Base-by-base conservation (phyloP, 2,329 filamentous ascomycete species). In the Colletotrichum liriopes region DNA sequence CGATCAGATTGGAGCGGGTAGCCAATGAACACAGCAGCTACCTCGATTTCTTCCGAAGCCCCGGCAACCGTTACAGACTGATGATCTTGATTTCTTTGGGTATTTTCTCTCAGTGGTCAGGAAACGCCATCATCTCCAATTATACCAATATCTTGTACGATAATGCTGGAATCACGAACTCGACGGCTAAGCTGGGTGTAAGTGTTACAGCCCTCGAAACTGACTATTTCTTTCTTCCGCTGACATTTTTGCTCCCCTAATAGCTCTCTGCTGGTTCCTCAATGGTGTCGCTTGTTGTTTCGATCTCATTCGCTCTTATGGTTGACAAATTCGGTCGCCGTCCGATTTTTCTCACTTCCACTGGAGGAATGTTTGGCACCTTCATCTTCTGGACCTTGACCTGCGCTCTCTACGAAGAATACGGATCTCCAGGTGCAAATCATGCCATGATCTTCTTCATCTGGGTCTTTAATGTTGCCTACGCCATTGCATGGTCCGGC, bases 101-200 rank as follows among this genome's bases (percentile, higher is more conserved):
- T 76, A 82, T 92, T 74, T 91, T 92, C 77, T 92, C 90, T 1
- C 91, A 93, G 80, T 93, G 91, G 82, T 90, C 87, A 65, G 91
- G 91, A 55, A 93, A 92, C 77, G 90, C 88, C 26, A 82, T 93
- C 3, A 89, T 93, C 77, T 90, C 87, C 73, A 92, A 92, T 81
- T 93, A 93, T 78, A 89, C 91, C 76, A 88, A 90, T 69, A 84
- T 86, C 67, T 85, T 93, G 74, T 91, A 92, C 81, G 82, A 85
- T 45, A 87, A 86, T 59, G 90, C 90, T 56, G 90, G 90, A 60
- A 91, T 93, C 77, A 87, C 77, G 1, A 82, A 85, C 60, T 83
- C 89, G 76, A 86, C 86, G 76, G 84, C 86, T 79, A 89, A 90
- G 81, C 85, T 89, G 29, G 87, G 82, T 71, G 84, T 86, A 51